Base-by-base conservation (phyloP, 2,329 filamentous ascomycete genomes). In the Fusarium duplospermum region DNA sequence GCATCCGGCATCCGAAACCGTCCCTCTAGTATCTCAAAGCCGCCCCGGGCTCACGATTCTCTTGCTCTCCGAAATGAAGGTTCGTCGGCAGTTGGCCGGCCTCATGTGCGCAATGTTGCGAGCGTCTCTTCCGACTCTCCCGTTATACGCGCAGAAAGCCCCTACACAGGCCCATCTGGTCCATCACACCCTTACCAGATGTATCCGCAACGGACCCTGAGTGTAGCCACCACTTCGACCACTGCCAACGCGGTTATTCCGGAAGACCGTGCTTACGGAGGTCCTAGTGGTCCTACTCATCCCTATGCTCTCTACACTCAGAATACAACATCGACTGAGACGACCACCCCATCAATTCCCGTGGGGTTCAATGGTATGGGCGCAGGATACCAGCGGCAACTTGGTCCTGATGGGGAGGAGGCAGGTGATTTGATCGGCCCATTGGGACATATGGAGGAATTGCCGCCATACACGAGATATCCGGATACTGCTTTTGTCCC, bases 401-500 rank as follows among this genome's bases (percentile, higher is more conserved):
- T 94, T 61, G 93, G 93, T 0, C 92, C 94, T 0, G 93, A 95
- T 66, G 94, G 94, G 62, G 94, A 98, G 83, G 95, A 98, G 76
- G 86, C 90, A n/a, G 94, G 93, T 56, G 95, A 95, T 80, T 90
- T 98, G 63, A 92, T 98, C 61, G 95, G 95, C 2, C 93, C 93
- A 0, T 91, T 97, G 78, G 95, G 95, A 1, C 95, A 98, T 80
- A 92, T 93, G 2, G 96, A 98, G 82, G 94, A 97, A 81, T 85
- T 98, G 20, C 96, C 96, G 14, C 96, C 96, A 1, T 98, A 98
- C 80, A 94, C 94, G 16, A 89, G 94, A 81, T 98, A 97, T 82
- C 94, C 95, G 3, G 93, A 97, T 62, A 93, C 94, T 66, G 86
- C 86, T 1, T 92, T 83, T 82, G 88, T 80, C 14, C 75, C 77